Conservation (phyloP, 495 filamentous ascomycete species). For the Annulohypoxylon bovei region DNA sequence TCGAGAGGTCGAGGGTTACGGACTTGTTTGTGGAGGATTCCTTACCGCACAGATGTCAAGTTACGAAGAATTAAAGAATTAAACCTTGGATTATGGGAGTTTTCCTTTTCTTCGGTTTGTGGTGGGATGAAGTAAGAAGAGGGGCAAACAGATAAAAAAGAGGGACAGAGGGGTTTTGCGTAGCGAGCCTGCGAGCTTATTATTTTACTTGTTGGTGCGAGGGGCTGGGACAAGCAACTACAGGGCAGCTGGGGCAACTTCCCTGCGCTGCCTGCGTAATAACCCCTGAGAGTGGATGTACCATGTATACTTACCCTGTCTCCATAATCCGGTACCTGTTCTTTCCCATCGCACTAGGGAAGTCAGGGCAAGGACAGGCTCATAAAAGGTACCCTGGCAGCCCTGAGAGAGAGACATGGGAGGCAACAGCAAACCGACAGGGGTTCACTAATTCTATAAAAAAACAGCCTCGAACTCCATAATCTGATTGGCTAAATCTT, state of each 20-base stretch:
- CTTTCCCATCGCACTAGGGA: constrained; percentile 11
- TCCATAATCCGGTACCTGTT: constrained; percentile 1
- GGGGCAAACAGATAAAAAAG: constrained; percentile 16
- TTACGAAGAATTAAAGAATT: constrained; percentile 8
- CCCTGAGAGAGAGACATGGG: neutral
- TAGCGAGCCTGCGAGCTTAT: constrained; percentile 18
- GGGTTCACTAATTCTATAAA: constrained; percentile 30
- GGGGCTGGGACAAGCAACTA: constrained; percentile 18
- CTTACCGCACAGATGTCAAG: constrained; percentile 25
- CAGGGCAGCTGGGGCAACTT: constrained; percentile 1
- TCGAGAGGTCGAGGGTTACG: constrained; percentile 1
- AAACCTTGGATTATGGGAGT: neutral
- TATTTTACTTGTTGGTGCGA: constrained; percentile 23
- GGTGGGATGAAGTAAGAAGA: constrained; percentile 25
- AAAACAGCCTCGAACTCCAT: constrained; percentile 18
- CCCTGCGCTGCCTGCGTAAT: neutral
- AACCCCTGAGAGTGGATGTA: neutral
- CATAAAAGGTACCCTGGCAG: neutral
- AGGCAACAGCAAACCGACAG: constrained; percentile 21
- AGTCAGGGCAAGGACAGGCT: constrained; percentile 12
- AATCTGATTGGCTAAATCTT: constrained; percentile 25
- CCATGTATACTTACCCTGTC: neutral
- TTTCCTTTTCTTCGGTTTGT: constrained; percentile 16
- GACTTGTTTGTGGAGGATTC: constrained; percentile 20
- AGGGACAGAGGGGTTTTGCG: constrained; percentile 10